phyloP scores from a whole-genome alignment of 2,329 filamentous ascomycete genomes.

The Hypoxylon sp. region DNA sequence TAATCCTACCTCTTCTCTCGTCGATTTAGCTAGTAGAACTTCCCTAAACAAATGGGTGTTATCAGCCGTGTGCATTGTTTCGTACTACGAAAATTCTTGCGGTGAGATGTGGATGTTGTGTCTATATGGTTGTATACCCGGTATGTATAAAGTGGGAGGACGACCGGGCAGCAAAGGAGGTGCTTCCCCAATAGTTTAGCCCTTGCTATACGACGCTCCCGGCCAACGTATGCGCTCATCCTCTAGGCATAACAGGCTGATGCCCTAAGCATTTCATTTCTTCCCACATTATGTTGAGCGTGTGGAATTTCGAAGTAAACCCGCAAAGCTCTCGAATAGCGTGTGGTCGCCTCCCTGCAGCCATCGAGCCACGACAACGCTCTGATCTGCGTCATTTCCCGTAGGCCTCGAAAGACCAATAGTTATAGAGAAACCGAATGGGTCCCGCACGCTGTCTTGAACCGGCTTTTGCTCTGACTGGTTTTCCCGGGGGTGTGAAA shows the following conservation, averaged over 20 bases:
- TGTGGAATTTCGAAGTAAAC: conserved; percentile 67
- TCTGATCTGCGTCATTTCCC: conserved; percentile 53
- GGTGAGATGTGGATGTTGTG: not conserved
- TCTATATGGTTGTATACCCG: not conserved
- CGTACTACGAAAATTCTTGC: not conserved
- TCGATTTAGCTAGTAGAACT: not conserved
- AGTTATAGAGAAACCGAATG: conserved; percentile 71
- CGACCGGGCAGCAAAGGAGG: not conserved
- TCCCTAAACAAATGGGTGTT: not conserved
- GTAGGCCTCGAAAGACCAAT: conserved; percentile 57
- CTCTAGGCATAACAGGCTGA: not conserved
- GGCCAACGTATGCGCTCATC: not conserved
- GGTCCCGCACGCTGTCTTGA: conserved; percentile 56
- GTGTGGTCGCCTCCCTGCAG: conserved; percentile 78
- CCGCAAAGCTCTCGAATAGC: conserved; percentile 89
- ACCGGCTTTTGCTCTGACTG: conserved; percentile 42
- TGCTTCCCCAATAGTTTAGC: not conserved
- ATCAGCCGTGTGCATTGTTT: not conserved
- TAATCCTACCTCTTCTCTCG: not conserved
- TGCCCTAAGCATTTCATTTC: not conserved
- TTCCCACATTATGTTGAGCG: not conserved
- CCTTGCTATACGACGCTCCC: not conserved
- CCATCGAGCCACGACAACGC: conserved; percentile 74
- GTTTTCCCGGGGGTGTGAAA: not conserved
- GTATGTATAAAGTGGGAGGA: not conserved